phyloP scores from a whole-genome alignment of 345 rosid genomes.

The Geranium brycei region DNA sequence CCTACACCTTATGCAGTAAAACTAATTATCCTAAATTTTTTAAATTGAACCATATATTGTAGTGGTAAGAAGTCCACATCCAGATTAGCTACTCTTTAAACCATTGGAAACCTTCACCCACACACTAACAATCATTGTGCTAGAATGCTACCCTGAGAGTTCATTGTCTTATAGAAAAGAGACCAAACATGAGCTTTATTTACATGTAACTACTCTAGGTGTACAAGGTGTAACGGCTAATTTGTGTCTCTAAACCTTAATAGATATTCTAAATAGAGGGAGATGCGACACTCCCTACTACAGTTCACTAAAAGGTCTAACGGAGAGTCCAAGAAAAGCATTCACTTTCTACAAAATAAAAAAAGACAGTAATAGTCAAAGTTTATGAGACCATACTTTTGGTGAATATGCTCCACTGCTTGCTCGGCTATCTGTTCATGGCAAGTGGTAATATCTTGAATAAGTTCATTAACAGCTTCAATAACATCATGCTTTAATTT shows the following conservation, averaged over 20 bases:
- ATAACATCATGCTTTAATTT: slow-evolving; percentile 95
- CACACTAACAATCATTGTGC: background rate
- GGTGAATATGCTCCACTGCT: slow-evolving; percentile 99
- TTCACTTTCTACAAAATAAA: background rate
- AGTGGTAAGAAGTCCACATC: background rate
- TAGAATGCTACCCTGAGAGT: background rate
- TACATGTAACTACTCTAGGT: background rate
- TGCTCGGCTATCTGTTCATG: slow-evolving; percentile 99
- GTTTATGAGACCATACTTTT: slow-evolving; percentile 42
- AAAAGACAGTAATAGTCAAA: background rate
- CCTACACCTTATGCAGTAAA: too few species aligned
- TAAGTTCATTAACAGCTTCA: slow-evolving; percentile 90
- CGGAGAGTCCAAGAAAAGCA: background rate
- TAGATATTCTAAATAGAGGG: background rate
- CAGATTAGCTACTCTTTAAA: background rate
- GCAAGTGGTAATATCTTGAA: slow-evolving; percentile 74
- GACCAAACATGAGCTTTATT: background rate
- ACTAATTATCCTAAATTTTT: background rate
- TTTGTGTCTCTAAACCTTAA: background rate
- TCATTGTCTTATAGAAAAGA: background rate
- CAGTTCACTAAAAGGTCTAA: background rate
- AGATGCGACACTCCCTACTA: background rate
- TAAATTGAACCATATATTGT: background rate
- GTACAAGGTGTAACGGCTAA: background rate
- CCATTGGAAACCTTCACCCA: background rate